Conservation (phyloP, 2,329 filamentous ascomycete species). For the Xylaria hypoxylon region DNA sequence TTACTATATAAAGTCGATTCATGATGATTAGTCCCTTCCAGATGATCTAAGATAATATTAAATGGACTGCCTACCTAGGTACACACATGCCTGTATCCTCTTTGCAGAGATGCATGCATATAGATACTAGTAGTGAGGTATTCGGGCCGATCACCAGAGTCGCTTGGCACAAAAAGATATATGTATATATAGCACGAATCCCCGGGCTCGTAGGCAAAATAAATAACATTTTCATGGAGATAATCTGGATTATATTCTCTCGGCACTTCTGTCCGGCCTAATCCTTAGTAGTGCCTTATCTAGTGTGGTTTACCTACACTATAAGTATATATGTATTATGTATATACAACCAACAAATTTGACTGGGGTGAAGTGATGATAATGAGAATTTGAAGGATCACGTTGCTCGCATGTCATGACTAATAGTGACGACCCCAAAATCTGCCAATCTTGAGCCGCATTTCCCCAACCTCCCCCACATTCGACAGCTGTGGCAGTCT, state of each 20-base stretch:
- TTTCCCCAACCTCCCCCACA: constrained; percentile 37
- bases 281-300: neutral
- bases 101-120: no score
- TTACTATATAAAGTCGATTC: neutral
- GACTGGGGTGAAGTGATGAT: neutral
- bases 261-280: neutral
- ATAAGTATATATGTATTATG: no score
- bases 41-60: neutral
- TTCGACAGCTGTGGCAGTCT: no score
- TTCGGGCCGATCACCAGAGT: neutral
- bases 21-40: neutral
- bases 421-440: constrained; percentile 15
- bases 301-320: neutral
- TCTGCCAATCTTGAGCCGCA: constrained; percentile 37
- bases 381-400: constrained; percentile 29
- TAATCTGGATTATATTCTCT: neutral
- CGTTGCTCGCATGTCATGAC: constrained; percentile 30
- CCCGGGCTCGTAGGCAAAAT: neutral
- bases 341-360: neutral
- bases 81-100: no score
- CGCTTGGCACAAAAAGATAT: neutral
- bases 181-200: no score
- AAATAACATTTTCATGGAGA: neutral
- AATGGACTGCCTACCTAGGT: neutral
- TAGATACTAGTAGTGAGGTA: neutral